Evolutionary conservation across 257 asterid genomes (phyloP).

Genomic region (Linderniella brevidens): DNA sequence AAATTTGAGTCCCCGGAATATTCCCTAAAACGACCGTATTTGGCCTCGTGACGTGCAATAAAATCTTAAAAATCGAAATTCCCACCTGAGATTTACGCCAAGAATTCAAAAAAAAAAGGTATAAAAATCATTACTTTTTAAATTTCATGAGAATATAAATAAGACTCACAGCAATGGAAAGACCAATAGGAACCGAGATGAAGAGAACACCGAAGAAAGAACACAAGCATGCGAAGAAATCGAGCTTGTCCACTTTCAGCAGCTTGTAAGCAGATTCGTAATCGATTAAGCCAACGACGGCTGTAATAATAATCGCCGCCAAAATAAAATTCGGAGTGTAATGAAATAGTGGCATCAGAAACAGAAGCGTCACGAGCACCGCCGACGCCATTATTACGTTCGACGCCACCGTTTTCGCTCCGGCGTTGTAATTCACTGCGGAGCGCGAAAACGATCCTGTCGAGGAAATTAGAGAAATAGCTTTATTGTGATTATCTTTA

Average conservation of each 20-base stretch:
- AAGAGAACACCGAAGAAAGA: slow-evolving; percentile 88
- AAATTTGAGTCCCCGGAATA: slow-evolving; percentile 70
- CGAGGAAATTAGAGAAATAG: slow-evolving; percentile 6
- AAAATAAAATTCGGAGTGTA: slow-evolving; percentile 77
- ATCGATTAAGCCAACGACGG: slow-evolving; percentile 79
- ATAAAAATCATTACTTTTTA: no score
- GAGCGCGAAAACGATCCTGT: slow-evolving; percentile 92
- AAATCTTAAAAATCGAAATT: slow-evolving; percentile 82
- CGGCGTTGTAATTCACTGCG: slow-evolving; percentile 87
- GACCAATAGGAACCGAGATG: slow-evolving; percentile 92
- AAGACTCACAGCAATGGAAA: slow-evolving; percentile 70
- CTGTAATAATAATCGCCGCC: slow-evolving; percentile 83
- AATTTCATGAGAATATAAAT: no score
- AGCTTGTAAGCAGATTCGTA: slow-evolving; percentile 50
- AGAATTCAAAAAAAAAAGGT: no score
- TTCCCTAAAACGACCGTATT: slow-evolving; percentile 57
- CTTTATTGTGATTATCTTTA: no score
- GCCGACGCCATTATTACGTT: slow-evolving; percentile 74
- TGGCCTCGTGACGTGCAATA: slow-evolving; percentile 84
- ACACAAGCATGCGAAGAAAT: slow-evolving; percentile 67
- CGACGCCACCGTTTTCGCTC: slow-evolving; percentile 71
- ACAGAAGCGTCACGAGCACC: slow-evolving; percentile 59
- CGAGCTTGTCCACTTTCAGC: slow-evolving; percentile 94
- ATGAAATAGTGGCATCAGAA: slow-evolving; percentile 82
- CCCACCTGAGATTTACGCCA: slow-evolving; percentile 38